Evolutionary conservation across 2,329 filamentous ascomycete genomes (phyloP).

Genomic region (Monosporascus cannonballus): DNA sequence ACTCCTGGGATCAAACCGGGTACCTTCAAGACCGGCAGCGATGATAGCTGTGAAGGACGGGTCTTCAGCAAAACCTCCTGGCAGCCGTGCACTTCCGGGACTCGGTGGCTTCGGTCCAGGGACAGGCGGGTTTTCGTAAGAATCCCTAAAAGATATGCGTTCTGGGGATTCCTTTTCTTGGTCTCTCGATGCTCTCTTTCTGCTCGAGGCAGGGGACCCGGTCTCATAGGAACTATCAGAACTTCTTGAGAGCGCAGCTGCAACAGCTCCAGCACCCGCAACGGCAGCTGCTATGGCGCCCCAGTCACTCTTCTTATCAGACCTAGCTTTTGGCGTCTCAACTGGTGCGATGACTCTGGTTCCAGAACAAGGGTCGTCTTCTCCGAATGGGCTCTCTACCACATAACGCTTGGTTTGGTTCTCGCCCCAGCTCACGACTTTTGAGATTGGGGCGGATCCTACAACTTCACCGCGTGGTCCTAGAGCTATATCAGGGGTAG

Average conservation of each 20-base stretch:
- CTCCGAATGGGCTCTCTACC: constrained; percentile 49
- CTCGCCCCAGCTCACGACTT: constrained; percentile 59
- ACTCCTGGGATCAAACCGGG: constrained; percentile 24
- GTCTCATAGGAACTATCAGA: constrained; percentile 8
- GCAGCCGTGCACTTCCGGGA: constrained; percentile 46
- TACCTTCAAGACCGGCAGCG: constrained; percentile 61
- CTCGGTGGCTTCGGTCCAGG: constrained; percentile 52
- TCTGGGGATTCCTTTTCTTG: constrained; percentile 10
- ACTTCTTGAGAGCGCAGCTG: constrained; percentile 11
- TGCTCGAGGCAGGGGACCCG: constrained; percentile 8
- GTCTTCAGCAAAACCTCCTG: constrained; percentile 61
- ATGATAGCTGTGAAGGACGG: constrained; percentile 64
- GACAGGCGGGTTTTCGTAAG: constrained; percentile 40
- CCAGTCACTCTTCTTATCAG: constrained; percentile 42
- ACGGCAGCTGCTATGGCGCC: constrained; percentile 46
- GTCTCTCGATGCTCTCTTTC: constrained; percentile 13
- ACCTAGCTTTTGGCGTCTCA: constrained; percentile 21
- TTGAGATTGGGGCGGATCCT: constrained; percentile 40
- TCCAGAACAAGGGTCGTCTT: constrained; percentile 21
- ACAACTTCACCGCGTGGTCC: constrained; percentile 37
- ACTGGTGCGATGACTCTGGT: constrained; percentile 24
- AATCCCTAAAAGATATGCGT: constrained; percentile 33
- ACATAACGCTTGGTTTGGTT: constrained; percentile 61
- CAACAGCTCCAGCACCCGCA: constrained; percentile 30
- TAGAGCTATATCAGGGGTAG: constrained; percentile 30